A percentile compares a stretch with the other conserved stretches of the same genome.
Evolutionary conservation across 2,329 filamentous ascomycete genomes (phyloP).

Genomic region (Pezicula rhizophila): DNA sequence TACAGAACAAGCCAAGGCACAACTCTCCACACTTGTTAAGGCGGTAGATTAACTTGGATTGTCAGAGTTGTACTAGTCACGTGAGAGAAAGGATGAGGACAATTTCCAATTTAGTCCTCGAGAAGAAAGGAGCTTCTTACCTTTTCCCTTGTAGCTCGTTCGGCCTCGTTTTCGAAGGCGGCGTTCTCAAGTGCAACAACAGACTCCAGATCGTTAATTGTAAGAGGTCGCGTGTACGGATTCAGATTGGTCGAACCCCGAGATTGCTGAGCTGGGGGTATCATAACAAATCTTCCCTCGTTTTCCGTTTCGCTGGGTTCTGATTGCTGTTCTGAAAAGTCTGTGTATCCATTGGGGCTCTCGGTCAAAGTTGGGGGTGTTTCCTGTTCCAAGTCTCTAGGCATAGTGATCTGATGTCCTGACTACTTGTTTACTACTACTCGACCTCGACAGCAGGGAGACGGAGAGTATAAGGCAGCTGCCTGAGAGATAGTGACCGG

Average conservation of each 20-base stretch:
- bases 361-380: not conserved
- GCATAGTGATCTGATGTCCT: not conserved
- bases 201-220: slow-evolving; percentile 56
- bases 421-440: no score
- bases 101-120: not conserved
- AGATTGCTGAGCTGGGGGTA: slow-evolving; percentile 17
- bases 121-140: slow-evolving; percentile 28
- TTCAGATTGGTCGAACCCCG: slow-evolving; percentile 49
- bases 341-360: not conserved
- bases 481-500: not conserved
- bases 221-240: slow-evolving; percentile 70
- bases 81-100: not conserved
- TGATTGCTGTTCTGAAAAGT: not conserved
- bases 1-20: slow-evolving; percentile 74
- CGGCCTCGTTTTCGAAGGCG: slow-evolving; percentile 43
- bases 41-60: slow-evolving; percentile 64
- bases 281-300: slow-evolving; percentile 15
- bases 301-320: not conserved
- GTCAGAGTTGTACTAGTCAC: slow-evolving; percentile 4
- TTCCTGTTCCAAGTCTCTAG: not conserved
- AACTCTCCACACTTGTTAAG: slow-evolving; percentile 70
- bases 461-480: no score
- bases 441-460: no score
- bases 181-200: slow-evolving; percentile 49
- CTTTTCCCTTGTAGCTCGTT: slow-evolving; percentile 49